A percentile compares a stretch with the other conserved stretches of the same genome.
These are phyloP conservation scores for Epichloe sp. DNA, from an alignment of 2,329 filamentous ascomycete species.

Conservation along the genomic window DNA sequence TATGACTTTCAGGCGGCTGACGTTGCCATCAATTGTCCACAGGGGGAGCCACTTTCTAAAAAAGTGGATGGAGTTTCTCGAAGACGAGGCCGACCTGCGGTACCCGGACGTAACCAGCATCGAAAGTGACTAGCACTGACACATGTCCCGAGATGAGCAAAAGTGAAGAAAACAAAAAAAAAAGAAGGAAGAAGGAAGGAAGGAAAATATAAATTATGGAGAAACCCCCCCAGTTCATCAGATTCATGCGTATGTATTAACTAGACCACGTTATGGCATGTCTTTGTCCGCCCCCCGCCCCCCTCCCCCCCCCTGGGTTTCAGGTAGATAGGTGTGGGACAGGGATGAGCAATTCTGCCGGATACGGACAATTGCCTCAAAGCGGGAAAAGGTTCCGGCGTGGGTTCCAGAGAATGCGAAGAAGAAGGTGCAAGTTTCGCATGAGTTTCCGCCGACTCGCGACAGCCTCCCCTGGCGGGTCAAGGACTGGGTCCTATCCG, in stretches of 20 bases:
- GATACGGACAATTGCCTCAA: background rate
- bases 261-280: background rate
- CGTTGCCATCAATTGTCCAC: slow-evolving; percentile 20
- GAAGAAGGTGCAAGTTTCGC: background rate
- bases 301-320: background rate
- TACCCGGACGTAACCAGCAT: slow-evolving; percentile 58
- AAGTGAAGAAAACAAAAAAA: background rate
- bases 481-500: background rate
- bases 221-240: background rate
- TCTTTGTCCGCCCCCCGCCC: no score
- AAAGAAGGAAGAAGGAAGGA: background rate
- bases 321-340: background rate
- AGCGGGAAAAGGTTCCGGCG: background rate
- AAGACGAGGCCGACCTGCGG: slow-evolving; percentile 78
- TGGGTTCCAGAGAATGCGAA: background rate
- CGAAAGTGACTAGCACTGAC: slow-evolving; percentile 4
- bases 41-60: slow-evolving; percentile 79
- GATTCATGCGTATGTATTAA: background rate
- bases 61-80: slow-evolving; percentile 81
- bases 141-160: background rate
- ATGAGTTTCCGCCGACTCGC: background rate
- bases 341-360: background rate
- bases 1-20: background rate
- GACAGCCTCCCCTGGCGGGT: background rate
- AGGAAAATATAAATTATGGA: background rate